Conservation (phyloP, 2,329 filamentous ascomycete genomes). For the Alternaria longipes region DNA sequence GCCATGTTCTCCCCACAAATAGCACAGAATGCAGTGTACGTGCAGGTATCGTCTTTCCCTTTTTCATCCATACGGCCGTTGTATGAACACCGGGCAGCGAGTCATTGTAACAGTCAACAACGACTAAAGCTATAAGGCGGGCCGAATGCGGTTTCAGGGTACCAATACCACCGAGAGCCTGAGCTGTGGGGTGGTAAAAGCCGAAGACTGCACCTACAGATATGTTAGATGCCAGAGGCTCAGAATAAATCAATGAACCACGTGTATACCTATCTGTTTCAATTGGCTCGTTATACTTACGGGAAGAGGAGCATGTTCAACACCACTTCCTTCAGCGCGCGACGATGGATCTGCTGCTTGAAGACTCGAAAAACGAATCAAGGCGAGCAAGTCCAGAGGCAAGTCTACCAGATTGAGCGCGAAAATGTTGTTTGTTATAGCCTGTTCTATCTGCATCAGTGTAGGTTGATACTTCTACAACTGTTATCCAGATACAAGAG, state of each 20-base stretch:
- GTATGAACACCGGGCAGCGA: not conserved
- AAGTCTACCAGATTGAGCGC: not conserved
- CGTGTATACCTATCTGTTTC: not conserved
- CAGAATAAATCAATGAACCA: not conserved
- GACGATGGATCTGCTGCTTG: not conserved
- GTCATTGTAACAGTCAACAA: not conserved
- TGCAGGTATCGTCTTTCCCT: not conserved
- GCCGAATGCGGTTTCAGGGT: constrained; percentile 2
- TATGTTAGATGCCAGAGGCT: not conserved
- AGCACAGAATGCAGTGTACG: not conserved
- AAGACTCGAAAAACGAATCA: not conserved
- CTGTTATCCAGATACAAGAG: not conserved
- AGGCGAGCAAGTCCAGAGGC: not conserved
- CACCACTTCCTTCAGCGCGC: not conserved
- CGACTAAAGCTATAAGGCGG: not conserved
- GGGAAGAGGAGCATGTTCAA: not conserved
- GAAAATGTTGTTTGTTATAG: not conserved
- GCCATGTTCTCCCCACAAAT: not conserved
- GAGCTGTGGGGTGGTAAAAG: not conserved
- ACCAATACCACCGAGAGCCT: not conserved
- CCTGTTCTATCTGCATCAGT: not conserved
- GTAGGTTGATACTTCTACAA: not conserved
- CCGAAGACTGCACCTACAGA: not conserved
- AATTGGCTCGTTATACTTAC: constrained; percentile 3
- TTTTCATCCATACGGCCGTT: not conserved